Evolutionary conservation across 2,329 filamentous ascomycete genomes (phyloP), one percentile per base, ranked within the genome.

Genomic region (Metarhizium anisopliae): DNA sequence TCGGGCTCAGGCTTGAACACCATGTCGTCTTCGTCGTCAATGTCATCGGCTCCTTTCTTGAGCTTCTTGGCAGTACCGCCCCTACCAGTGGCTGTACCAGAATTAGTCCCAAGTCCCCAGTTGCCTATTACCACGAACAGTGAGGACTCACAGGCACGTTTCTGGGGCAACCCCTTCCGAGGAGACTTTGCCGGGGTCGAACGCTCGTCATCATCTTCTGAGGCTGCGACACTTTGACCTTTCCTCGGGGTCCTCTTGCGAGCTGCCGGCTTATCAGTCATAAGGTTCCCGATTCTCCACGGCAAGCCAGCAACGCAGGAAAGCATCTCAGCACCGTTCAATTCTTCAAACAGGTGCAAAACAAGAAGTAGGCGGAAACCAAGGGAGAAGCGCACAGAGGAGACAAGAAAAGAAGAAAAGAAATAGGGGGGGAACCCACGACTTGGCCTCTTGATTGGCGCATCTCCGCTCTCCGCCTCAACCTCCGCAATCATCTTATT

Each of bases 401-500:
- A 45, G 14, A 13, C 8, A 45, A 47, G 7, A 38, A 2, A 32
- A 50, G 29, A 30, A 14, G 35, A 32, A 10, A 18, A 8, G 7
- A 6, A 11, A 35, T 35, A 16, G 25, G 11, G 29, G 10, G 20
- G 20, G 10, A n/a, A 60, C 66, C 59, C 56, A 66, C 68, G 54
- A 11, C 58, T 53, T 13, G 59, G 36, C 54, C 64, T 68, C 14
- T 62, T 64, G 0, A 55, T 11, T 0, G 61, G 55, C 0, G 52
- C n/a, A 3, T 50, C 43, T 7, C 2, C 53, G 8, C 63, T 51
- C 2, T 65, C 57, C 2, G 57, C 50, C 51, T 72, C 70, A 16
- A 75, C 61, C 0, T 72, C 72, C 0, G 64, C 61, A 10, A 73
- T 66, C 3, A 63, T 60, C 36, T 73, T 73, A 30, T 67, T 66